Base-by-base conservation (phyloP, 306 rosid species). In the Cicer judaicum region DNA sequence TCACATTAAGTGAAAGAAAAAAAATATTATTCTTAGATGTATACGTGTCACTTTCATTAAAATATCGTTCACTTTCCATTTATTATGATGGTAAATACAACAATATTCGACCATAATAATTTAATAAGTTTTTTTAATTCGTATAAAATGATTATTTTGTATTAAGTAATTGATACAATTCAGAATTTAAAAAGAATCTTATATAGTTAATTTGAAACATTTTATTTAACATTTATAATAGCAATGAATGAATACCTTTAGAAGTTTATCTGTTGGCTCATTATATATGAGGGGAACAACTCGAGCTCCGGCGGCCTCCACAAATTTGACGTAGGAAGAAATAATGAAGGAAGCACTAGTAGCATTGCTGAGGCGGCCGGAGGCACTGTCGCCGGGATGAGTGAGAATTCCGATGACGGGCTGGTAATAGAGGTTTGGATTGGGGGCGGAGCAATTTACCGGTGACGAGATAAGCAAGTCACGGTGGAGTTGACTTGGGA, bases 321-420 rank as follows among this genome's bases (percentile, higher is more conserved):
- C 91, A 56, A 93, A 90, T 68, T 90, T 93, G n/a, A 93, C 98
- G 56, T 93, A 93, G 4, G 98, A 90, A 8, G 98, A 95, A 8
- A 91, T 89, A 59, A 93, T 90, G 65, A 84, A 82, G 13, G 96
- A 90, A 19, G 82, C 88, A 8, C 52, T 66, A 11, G 96, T 72
- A 56, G 85, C 93, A 76, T 89, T 93, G 61, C 75, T 85, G 70
- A 89, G 83, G 13, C 93, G 81, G 1, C 93, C 97, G 9, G 97
- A 85, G 46, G 91, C 89, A 1, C 98, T 88, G 50, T 93, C 97
- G 9, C 98, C 97, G 40, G 98, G 98, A 19, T 93, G 98, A 75
- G 79, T 85, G 1, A 93, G 73, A 34, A 93, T 93, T 7, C 98
- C 98, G 84, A 93, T 93, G 59, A 93, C 88, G 1, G 98, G 96